These are phyloP conservation scores for Lecanoromycetidae sp. DNA, from an alignment of 2,329 filamentous ascomycete genomes.

Conservation along the genomic window DNA sequence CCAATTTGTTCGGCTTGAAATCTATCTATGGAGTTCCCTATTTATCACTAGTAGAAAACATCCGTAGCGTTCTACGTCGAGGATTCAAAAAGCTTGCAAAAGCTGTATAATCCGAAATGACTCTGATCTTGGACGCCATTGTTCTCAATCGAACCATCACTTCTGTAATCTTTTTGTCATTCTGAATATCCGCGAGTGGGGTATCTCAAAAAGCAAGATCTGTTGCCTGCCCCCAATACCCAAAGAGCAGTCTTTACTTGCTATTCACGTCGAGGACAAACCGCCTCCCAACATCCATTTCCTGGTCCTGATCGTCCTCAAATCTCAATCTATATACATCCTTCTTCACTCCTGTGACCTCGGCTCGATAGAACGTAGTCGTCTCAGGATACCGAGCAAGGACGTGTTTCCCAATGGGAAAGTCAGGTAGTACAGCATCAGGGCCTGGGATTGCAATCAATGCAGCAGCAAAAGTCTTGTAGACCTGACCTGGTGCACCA, in stretches of 20 bases:
- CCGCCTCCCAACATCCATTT: slow-evolving; percentile 62
- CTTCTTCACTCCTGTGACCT: slow-evolving; percentile 58
- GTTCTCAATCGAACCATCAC: too few relatives aligned
- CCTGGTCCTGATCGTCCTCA: slow-evolving; percentile 60
- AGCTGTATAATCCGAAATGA: too few relatives aligned
- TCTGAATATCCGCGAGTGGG: slow-evolving; percentile 5
- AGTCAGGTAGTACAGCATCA: slow-evolving; percentile 49
- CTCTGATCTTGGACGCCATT: too few relatives aligned
- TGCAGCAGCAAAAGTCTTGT: slow-evolving; percentile 58
- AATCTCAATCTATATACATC: slow-evolving; percentile 51
- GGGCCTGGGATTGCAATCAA: slow-evolving; percentile 63
- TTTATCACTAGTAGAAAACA: too few relatives aligned
- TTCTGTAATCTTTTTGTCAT: too few relatives aligned
- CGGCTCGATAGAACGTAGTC: slow-evolving; percentile 74
- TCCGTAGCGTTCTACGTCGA: too few relatives aligned
- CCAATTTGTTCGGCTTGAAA: too few relatives aligned
- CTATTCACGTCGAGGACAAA: slow-evolving; percentile 63
- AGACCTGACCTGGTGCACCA: slow-evolving; percentile 48
- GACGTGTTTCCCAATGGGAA: slow-evolving; percentile 54
- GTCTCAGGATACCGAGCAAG: slow-evolving; percentile 72
- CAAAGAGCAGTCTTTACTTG: slow-evolving; percentile 24
- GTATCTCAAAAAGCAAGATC: slow-evolving; percentile 1
- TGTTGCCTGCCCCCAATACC: background rate
- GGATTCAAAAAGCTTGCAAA: too few relatives aligned
- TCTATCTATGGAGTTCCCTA: too few relatives aligned